A percentile compares a stretch with the other conserved stretches of the same genome.
Evolutionary conservation across 2,329 filamentous ascomycete species (phyloP).

Genomic region (Xylaria sp.): DNA sequence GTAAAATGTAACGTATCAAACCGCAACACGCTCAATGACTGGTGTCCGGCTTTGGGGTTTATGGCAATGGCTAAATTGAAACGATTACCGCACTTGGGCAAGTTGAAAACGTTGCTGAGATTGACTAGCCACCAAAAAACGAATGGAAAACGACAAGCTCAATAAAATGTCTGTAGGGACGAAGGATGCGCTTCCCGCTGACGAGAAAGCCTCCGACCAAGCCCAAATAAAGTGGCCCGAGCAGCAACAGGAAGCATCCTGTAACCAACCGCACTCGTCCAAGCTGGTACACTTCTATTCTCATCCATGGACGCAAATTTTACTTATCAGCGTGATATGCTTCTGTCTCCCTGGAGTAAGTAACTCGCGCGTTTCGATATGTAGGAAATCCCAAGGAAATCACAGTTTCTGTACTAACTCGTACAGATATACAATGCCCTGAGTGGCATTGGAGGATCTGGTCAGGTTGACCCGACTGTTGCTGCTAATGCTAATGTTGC

Average conservation of each 20-base stretch:
- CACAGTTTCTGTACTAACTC: neutral
- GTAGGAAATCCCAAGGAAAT: neutral
- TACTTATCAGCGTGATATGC: slow-evolving; percentile 25
- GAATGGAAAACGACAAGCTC: neutral
- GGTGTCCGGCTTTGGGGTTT: neutral
- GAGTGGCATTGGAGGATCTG: slow-evolving; percentile 22
- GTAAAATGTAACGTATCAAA: slow-evolving; percentile 11
- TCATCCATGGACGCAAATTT: slow-evolving; percentile 27
- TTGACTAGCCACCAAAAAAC: neutral
- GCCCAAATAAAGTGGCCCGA: neutral
- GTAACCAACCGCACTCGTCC: neutral
- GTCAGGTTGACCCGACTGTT: slow-evolving; percentile 24
- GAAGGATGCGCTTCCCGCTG: neutral
- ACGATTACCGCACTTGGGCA: neutral
- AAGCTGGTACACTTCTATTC: slow-evolving; percentile 21
- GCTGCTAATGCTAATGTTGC: slow-evolving; percentile 25
- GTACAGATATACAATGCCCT: slow-evolving; percentile 27
- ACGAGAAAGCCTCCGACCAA: neutral
- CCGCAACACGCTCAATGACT: neutral
- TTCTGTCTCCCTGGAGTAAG: slow-evolving; percentile 27
- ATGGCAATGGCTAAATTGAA: neutral
- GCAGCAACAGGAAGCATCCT: neutral
- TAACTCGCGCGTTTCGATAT: neutral
- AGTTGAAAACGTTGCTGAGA: neutral
- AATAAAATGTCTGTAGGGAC: slow-evolving; percentile 2